Conservation (phyloP, 208 protist genomes). For the Trypanosoma caninum region DNA sequence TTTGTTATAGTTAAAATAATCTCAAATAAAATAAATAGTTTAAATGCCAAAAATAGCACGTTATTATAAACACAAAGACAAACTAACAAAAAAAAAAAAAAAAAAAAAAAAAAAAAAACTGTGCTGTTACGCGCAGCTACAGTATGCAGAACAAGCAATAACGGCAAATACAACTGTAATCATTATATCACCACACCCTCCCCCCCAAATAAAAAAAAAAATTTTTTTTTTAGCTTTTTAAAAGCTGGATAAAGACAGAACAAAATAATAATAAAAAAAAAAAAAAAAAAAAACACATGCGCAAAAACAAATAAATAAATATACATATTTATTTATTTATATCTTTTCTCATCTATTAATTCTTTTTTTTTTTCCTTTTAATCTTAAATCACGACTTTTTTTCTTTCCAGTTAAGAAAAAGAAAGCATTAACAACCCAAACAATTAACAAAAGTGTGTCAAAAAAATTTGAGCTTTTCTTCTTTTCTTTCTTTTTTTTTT, state of each 20-base stretch:
- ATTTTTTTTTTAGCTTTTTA: not conserved
- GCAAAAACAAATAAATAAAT: slow-evolving; percentile 12
- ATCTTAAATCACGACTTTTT: too few species aligned
- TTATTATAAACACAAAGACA: not conserved
- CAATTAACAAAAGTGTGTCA: not conserved
- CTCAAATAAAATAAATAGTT: not conserved
- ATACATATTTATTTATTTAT: too few species aligned
- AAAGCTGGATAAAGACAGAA: not conserved
- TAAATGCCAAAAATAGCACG: slow-evolving; percentile 3
- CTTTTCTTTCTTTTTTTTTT: slow-evolving; percentile 2
- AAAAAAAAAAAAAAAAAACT: slow-evolving; percentile 9
- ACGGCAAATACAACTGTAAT: too few species aligned
- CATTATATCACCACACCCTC: not conserved
- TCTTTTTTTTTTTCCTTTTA: too few species aligned
- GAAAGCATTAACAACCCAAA: too few species aligned
- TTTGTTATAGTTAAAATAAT: too few species aligned
- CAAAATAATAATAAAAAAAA: not conserved
- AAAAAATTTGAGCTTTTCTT: not conserved
- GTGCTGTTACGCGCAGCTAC: not conserved
- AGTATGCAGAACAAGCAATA: too few species aligned
- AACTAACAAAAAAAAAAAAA: not conserved
- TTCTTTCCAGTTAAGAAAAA: too few species aligned
- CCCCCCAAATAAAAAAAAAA: not conserved
- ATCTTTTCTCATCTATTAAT: too few species aligned
- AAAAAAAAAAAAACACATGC: slow-evolving; percentile 5